A percentile compares a stretch with the other conserved stretches of the same genome.
Conservation (phyloP, 768 basidiomycete genomes). For the Pholiota conissans region DNA sequence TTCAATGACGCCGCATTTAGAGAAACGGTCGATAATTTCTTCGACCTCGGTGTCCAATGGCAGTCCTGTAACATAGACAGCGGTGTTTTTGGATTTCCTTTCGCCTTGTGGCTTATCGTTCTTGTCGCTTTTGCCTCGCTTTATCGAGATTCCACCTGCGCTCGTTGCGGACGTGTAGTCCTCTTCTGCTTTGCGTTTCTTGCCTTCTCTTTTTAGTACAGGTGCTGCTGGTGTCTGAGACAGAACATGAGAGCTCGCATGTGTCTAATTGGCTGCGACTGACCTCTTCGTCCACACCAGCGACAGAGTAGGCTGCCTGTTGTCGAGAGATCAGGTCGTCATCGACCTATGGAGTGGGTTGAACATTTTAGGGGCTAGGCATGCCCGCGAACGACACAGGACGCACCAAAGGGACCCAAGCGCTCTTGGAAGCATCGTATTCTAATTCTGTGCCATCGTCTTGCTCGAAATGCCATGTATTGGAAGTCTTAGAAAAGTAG, state of each 20-base stretch:
- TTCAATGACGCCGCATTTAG: conserved; percentile 89
- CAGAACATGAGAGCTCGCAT: conserved; percentile 9
- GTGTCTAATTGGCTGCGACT: conserved; percentile 25
- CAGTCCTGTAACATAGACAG: conserved; percentile 85
- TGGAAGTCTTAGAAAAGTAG: conserved; percentile 72
- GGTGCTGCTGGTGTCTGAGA: conserved; percentile 84
- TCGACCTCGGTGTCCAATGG: conserved; percentile 73
- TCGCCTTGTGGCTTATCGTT: conserved; percentile 43
- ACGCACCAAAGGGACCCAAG: conserved; percentile 86
- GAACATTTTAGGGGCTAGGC: background rate
- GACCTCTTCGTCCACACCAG: conserved; percentile 93
- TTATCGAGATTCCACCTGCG: conserved; percentile 55
- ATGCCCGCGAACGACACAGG: conserved; percentile 4
- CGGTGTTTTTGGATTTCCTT: conserved; percentile 86
- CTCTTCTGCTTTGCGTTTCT: conserved; percentile 74
- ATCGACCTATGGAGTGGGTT: conserved; percentile 70
- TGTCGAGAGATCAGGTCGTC: conserved; percentile 86
- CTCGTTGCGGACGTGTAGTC: conserved; percentile 62
- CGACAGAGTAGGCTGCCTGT: conserved; percentile 92
- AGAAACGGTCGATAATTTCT: conserved; percentile 84
- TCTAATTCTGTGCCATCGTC: conserved; percentile 91
- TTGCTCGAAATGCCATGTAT: conserved; percentile 88
- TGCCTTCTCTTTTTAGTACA: conserved; percentile 75
- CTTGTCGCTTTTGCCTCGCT: conserved; percentile 66
- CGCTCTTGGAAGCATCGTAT: conserved; percentile 73